Conservation (phyloP, 176 grass and related monocot genomes). For the Cymbopogon citratus region DNA sequence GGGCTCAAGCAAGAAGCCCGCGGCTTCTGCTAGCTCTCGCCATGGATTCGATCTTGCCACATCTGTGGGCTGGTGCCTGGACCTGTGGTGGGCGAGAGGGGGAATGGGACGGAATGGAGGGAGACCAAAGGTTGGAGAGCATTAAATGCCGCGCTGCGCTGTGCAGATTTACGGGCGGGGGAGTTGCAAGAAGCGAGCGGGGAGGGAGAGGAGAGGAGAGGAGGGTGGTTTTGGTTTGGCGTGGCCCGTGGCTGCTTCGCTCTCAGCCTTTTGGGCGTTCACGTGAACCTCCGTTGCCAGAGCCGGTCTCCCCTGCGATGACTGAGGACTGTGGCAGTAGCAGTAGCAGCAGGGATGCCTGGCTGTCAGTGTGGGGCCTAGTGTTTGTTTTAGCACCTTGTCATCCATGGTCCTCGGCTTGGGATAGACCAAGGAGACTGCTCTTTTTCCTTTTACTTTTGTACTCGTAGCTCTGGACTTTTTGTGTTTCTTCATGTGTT, state of each 20-base stretch:
- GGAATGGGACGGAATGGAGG: neutral
- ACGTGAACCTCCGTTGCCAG: constrained; percentile 40
- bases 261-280: constrained; percentile 23
- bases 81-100: neutral
- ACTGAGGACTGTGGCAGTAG: constrained; percentile 28
- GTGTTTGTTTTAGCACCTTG: constrained; percentile 9
- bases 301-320: neutral
- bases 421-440: neutral
- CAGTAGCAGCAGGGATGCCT: neutral
- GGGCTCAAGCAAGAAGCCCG: neutral
- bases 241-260: neutral
- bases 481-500: neutral
- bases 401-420: neutral
- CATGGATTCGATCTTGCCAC: constrained; percentile 25
- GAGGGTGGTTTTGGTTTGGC: neutral
- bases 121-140: constrained; percentile 15
- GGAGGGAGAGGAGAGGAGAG: neutral
- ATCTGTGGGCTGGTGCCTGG: constrained; percentile 4
- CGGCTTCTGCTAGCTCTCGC: neutral
- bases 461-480: neutral
- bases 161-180: constrained; percentile 34
- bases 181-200: constrained; percentile 8
- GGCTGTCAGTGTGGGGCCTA: constrained; percentile 12
- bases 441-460: neutral
- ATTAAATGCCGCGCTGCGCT: constrained; percentile 47